Percentiles rank a stretch among this genome's conserved stretches.
Conservation (phyloP, 2,329 filamentous ascomycete genomes). For the Fusarium nygamai region DNA sequence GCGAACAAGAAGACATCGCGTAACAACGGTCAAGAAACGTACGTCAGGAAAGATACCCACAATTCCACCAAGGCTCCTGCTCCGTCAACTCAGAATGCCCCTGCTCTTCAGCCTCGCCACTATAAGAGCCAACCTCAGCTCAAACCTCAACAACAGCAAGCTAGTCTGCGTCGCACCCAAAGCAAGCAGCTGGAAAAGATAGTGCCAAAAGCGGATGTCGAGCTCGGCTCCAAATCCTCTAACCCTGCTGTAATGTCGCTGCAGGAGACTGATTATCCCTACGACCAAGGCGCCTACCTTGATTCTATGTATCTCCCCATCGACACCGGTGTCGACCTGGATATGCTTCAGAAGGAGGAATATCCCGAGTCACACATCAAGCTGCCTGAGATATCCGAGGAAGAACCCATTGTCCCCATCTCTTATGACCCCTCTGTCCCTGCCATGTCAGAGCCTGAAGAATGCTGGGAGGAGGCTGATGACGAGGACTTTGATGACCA, state of each 20-base stretch:
- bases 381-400: constrained; percentile 47
- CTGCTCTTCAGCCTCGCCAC: constrained; percentile 55
- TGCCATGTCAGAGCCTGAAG: constrained; percentile 62
- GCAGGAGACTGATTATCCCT: constrained; percentile 34
- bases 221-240: constrained; percentile 10
- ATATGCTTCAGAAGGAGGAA: constrained; percentile 39
- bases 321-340: constrained; percentile 39
- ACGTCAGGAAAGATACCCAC: constrained; percentile 34
- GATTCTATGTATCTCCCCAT: constrained; percentile 41
- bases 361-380: constrained; percentile 40
- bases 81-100: constrained; percentile 32
- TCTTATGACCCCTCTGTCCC: constrained; percentile 37
- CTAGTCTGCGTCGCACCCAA: constrained; percentile 55
- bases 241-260: constrained; percentile 18
- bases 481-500: constrained; percentile 72
- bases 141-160: constrained; percentile 55
- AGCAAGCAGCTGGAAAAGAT: constrained; percentile 53
- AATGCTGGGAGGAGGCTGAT: constrained; percentile 83
- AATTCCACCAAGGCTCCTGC: constrained; percentile 27
- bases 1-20: constrained; percentile 37
- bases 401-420: constrained; percentile 38
- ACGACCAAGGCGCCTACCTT: constrained; percentile 43
- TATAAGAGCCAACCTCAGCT: constrained; percentile 65
- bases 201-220: constrained; percentile 28
- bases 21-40: constrained; percentile 27